Percentiles rank a stretch among this genome's conserved stretches.
Conservation (phyloP, 495 filamentous ascomycete genomes). For the Penicillium pancosmium region DNA sequence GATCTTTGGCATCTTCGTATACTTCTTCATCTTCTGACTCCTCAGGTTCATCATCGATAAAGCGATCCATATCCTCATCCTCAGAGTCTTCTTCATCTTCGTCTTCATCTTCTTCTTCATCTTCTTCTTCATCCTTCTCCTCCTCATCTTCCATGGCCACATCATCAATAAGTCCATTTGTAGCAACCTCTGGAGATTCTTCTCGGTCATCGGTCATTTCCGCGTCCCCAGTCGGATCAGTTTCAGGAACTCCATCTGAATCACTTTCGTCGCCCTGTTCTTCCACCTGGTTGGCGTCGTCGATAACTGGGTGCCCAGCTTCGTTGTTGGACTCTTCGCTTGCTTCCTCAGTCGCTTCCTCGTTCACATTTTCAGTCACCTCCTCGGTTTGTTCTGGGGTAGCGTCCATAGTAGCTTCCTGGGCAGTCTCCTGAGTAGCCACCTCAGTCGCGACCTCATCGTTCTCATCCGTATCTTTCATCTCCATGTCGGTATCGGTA, state of each 20-base stretch:
- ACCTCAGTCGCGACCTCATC: too few relatives aligned
- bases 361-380: conserved; percentile 12
- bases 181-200: neutral
- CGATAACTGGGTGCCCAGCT: neutral
- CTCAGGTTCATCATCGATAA: neutral
- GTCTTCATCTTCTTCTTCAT: neutral
- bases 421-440: too few relatives aligned
- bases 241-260: neutral
- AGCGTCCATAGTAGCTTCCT: neutral
- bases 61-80: neutral
- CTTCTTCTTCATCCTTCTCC: neutral
- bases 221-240: neutral
- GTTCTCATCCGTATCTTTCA: too few relatives aligned
- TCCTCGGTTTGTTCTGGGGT: conserved; percentile 2
- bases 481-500: neutral
- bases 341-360: neutral
- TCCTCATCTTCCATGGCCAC: neutral
- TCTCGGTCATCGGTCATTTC: conserved; percentile 6
- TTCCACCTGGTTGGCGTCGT: too few relatives aligned
- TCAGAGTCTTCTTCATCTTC: too few relatives aligned
- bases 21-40: neutral
- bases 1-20: neutral
- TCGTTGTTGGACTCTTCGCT: conserved; percentile 6
- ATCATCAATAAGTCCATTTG: conserved; percentile 2
- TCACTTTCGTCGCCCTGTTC: too few relatives aligned